Conservation (phyloP, 345 rosid species). For the Corchorus olitorius region DNA sequence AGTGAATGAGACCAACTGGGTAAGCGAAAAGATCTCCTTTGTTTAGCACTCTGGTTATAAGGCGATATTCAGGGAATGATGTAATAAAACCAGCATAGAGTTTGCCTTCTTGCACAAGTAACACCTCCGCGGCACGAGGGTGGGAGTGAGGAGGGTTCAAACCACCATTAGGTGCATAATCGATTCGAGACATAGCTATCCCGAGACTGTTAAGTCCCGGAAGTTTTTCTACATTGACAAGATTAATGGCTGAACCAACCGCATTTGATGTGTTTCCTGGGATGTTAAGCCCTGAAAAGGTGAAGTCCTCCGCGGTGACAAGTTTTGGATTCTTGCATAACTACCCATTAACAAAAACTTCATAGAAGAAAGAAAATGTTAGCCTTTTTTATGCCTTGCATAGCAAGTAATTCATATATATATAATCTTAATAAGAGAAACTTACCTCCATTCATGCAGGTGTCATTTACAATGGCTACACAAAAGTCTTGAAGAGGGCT, state of each 20-base stretch:
- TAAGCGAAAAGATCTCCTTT: slow-evolving; percentile 35
- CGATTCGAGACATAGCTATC: slow-evolving; percentile 27
- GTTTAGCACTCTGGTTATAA: slow-evolving; percentile 24
- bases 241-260: slow-evolving; percentile 25
- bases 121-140: no score
- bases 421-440: no score
- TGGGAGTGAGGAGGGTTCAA: no score
- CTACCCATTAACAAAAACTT: slow-evolving; percentile 30
- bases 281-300: slow-evolving; percentile 25
- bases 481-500: slow-evolving; percentile 28
- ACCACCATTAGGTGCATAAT: slow-evolving; percentile 34
- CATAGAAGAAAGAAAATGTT: not conserved
- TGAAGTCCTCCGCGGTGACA: slow-evolving; percentile 27
- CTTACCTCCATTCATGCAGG: slow-evolving; percentile 7
- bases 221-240: slow-evolving; percentile 12
- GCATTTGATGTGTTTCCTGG: slow-evolving; percentile 21
- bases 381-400: not conserved
- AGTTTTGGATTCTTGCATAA: slow-evolving; percentile 22
- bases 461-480: slow-evolving; percentile 18
- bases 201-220: slow-evolving; percentile 38
- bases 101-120: no score
- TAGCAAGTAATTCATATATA: no score
- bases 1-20: slow-evolving; percentile 30
- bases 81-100: slow-evolving; percentile 27
- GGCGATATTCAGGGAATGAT: slow-evolving; percentile 18